Evolutionary conservation across 2,329 filamentous ascomycete genomes (phyloP), one percentile per base, ranked within the genome.

Genomic region (Colletotrichum tropicicola): DNA sequence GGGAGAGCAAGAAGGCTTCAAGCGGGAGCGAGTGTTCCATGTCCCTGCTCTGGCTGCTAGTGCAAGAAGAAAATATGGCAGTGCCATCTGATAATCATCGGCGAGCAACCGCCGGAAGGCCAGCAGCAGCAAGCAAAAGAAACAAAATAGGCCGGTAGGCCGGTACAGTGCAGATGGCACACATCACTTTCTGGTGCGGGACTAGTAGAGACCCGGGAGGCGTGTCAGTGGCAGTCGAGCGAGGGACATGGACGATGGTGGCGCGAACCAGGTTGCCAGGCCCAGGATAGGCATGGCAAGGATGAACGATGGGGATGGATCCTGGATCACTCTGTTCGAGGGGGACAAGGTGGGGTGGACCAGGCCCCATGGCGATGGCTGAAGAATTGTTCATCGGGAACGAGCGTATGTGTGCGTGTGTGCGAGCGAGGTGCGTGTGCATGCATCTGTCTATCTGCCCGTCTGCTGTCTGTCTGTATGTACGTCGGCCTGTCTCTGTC

Each of bases 381-480:
- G 61, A 65, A 65, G 61, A 65, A 65, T 65, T 65, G 61, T 45
- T 65, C 61, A 55, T 61, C 61, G 61, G 56, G 56, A 60, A 60
- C 56, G 48, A 44, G 43, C 49, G 60, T 64, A 32, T 39, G 23
- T 32, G 25, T 44, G 19, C 10, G 13, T 58, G 39, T 32, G 53
- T 25, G 53, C 35, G 44, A 13, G 44, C 23, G 45, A 23, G 9
- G 21, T 39, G 19, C 15, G 37, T 45, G 43, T 60, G 44, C 23
- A 49, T 55, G 49, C 57, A 53, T 41, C 35, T 52, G 59, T 49
- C 43, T 64, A 7, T 47, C 39, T 59, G 37, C 25, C 53, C 45
- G 41, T 59, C 37, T 59, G 19, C 37, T 39, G 19, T 35, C 28
- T 21, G 9, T 37, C 17, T 39, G 32, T 23, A 30, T 54, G 48